These are phyloP conservation scores for Rhizopogon sp. DNA, from an alignment of 768 basidiomycete genomes.

Conservation along the genomic window DNA sequence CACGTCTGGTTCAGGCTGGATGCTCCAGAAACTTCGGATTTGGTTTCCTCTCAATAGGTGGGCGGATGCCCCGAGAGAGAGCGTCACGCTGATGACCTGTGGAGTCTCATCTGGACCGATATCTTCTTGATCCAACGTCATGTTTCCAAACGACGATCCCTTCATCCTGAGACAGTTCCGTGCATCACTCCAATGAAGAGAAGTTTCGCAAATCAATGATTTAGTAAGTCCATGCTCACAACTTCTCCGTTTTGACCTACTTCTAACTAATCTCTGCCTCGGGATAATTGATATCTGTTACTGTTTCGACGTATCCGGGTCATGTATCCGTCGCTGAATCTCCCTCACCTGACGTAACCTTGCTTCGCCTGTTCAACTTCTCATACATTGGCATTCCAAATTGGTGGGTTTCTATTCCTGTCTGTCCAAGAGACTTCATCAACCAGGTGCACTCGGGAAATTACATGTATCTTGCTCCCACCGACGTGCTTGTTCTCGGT, in stretches of 20 bases:
- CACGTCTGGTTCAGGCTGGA: no score
- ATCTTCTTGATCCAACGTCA: conserved; percentile 23
- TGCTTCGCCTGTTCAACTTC: conserved; percentile 47
- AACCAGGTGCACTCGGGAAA: conserved; percentile 33
- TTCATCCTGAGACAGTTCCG: background rate
- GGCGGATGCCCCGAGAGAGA: no score
- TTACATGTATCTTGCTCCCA: conserved; percentile 39
- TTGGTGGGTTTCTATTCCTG: conserved; percentile 24
- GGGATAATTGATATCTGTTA: conserved; percentile 4
- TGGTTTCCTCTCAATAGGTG: no score
- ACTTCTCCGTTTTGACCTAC: background rate
- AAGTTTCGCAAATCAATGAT: conserved; percentile 12
- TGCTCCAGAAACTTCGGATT: no score
- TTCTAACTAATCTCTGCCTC: background rate
- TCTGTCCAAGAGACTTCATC: conserved; percentile 50
- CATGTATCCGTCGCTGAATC: conserved; percentile 44
- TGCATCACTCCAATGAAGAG: conserved; percentile 4
- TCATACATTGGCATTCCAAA: no score
- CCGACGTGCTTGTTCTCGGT: conserved; percentile 55
- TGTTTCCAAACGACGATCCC: background rate
- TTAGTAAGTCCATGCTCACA: background rate
- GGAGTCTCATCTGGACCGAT: conserved; percentile 43
- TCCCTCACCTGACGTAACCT: conserved; percentile 19
- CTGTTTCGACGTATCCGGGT: conserved; percentile 38
- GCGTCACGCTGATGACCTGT: background rate